Conservation (phyloP, 2,329 filamentous ascomycete genomes). For the Westerdykella aurantiaca region DNA sequence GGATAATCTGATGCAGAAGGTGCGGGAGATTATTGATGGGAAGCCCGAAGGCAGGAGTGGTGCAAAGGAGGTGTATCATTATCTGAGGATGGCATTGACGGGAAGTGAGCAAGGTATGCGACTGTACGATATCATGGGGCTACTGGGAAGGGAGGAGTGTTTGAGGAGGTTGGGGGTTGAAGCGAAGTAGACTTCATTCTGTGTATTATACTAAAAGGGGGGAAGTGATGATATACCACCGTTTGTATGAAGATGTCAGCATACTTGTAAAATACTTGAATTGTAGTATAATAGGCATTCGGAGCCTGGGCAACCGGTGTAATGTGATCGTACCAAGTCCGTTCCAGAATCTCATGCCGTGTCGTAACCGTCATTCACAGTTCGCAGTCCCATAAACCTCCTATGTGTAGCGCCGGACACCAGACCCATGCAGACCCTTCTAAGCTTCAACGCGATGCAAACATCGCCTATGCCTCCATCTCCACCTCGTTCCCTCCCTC, state of each 20-base stretch:
- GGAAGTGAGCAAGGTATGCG: slow-evolving; percentile 28
- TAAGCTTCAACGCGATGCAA: not conserved
- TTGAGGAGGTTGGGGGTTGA: slow-evolving; percentile 24
- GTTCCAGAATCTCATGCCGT: too few species aligned
- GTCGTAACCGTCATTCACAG: too few species aligned
- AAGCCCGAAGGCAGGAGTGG: slow-evolving; percentile 18
- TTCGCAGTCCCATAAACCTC: too few species aligned
- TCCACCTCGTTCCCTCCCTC: slow-evolving; percentile 21
- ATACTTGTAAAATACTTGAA: too few species aligned
- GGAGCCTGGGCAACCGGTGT: too few species aligned
- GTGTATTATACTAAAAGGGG: not conserved
- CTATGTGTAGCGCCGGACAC: not conserved
- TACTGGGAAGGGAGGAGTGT: slow-evolving; percentile 29
- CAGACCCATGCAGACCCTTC: not conserved
- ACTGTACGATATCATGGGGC: slow-evolving; percentile 32
- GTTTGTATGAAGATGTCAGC: too few species aligned
- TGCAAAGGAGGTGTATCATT: slow-evolving; percentile 30
- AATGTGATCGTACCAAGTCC: too few species aligned
- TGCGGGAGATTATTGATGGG: slow-evolving; percentile 24
- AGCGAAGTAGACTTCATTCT: not conserved
- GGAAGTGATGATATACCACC: too few species aligned
- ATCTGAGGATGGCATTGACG: slow-evolving; percentile 27
- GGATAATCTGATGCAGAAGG: slow-evolving; percentile 20
- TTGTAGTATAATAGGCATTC: too few species aligned
- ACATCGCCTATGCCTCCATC: slow-evolving; percentile 24